These are phyloP conservation scores for Lachnellula willkommii DNA, from an alignment of 2,329 filamentous ascomycete genomes.

Conservation along the genomic window DNA sequence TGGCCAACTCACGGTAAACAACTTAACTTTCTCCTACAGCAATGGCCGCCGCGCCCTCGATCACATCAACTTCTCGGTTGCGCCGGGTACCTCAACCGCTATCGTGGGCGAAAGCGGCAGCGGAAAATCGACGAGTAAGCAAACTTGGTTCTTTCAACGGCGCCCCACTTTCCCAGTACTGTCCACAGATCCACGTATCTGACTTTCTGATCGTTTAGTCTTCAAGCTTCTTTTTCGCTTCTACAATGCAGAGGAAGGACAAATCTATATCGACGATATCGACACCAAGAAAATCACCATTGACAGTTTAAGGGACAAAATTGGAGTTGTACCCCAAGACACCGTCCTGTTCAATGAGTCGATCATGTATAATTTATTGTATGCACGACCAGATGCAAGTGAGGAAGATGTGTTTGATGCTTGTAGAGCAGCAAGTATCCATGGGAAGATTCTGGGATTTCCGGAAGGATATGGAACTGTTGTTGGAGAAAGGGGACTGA, in stretches of 20 bases:
- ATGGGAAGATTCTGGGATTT: constrained; percentile 85
- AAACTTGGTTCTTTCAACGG: too few species aligned
- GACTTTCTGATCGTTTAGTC: too few species aligned
- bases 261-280: constrained; percentile 76
- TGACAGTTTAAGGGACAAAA: constrained; percentile 80
- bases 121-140: constrained; percentile 92
- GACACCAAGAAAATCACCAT: constrained; percentile 85
- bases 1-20: constrained; percentile 79
- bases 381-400: constrained; percentile 74
- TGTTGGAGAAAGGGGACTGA: constrained; percentile 82
- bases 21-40: constrained; percentile 88
- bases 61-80: constrained; percentile 77
- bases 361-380: constrained; percentile 89
- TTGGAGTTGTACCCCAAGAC: constrained; percentile 95
- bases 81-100: constrained; percentile 86
- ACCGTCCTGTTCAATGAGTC: constrained; percentile 93
- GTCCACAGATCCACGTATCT: too few species aligned
- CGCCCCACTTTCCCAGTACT: too few species aligned
- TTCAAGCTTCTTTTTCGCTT: constrained; percentile 96
- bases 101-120: constrained; percentile 97
- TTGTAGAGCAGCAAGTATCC: constrained; percentile 84
- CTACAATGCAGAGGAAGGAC: constrained; percentile 78
- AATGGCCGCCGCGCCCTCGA: constrained; percentile 78
- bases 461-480: constrained; percentile 85
- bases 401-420: constrained; percentile 78